A percentile compares a stretch with the other conserved stretches of the same genome.
Evolutionary conservation across 306 rosid species (phyloP).

Genomic region (Calophaca sinica): DNA sequence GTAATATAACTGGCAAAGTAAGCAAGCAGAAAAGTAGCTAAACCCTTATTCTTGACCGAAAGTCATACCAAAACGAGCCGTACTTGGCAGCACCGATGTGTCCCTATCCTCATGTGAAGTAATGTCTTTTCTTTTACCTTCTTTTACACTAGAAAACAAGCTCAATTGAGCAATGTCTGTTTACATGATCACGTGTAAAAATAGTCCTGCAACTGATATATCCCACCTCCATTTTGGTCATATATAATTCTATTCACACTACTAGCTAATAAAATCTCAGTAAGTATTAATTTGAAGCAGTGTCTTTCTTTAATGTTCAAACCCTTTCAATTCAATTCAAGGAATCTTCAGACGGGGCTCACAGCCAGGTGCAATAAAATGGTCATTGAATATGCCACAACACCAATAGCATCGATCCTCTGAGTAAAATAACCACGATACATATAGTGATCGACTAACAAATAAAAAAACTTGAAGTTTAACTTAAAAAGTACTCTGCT

Average conservation of each 20-base stretch:
- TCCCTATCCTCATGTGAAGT: constrained; percentile 57
- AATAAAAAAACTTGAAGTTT: constrained; percentile 10
- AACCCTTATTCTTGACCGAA: constrained; percentile 33
- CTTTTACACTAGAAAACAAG: constrained; percentile 53
- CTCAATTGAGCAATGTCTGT: background rate
- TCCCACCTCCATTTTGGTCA: no score
- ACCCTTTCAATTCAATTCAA: no score
- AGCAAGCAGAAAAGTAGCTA: constrained; percentile 34
- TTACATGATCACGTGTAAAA: constrained; percentile 51
- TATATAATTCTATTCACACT: constrained; percentile 7
- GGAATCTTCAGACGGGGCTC: constrained; percentile 32
- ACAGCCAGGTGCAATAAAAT: constrained; percentile 40
- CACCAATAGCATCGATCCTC: background rate
- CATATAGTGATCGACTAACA: no score
- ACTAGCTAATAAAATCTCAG: constrained; percentile 23
- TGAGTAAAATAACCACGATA: constrained; percentile 3
- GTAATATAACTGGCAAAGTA: constrained; percentile 25
- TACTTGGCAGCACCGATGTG: constrained; percentile 43
- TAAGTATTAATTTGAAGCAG: constrained; percentile 32
- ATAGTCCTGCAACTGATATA: constrained; percentile 16
- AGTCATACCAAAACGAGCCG: constrained; percentile 33
- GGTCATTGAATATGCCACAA: constrained; percentile 1
- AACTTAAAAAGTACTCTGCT: constrained; percentile 14
- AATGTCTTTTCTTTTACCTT: constrained; percentile 47
- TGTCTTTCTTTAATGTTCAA: constrained; percentile 24